These are phyloP conservation scores for Pezicula radicicola DNA, from an alignment of 2,329 filamentous ascomycete genomes.

Conservation along the genomic window DNA sequence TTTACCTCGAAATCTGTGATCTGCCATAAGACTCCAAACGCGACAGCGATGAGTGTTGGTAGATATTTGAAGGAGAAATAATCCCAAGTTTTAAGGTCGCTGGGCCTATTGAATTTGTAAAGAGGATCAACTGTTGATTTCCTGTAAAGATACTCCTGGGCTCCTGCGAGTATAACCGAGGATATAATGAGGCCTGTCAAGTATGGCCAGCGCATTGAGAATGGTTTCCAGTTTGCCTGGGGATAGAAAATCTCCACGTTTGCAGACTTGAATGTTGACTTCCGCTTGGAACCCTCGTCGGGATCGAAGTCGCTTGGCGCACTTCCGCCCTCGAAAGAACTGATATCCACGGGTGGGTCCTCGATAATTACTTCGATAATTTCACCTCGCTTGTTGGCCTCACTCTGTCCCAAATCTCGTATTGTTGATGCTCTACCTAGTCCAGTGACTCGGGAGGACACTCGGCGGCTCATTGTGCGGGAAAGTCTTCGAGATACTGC, in stretches of 20 bases:
- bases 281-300: conserved; percentile 11
- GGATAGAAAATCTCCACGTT: conserved; percentile 54
- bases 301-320: conserved; percentile 13
- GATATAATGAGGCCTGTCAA: conserved; percentile 50
- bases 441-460: conserved; percentile 17
- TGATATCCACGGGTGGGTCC: conserved; percentile 27
- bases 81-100: conserved; percentile 44
- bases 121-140: conserved; percentile 39
- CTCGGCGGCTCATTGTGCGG: conserved; percentile 6
- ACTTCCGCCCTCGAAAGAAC: conserved; percentile 19
- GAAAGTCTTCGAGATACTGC: conserved; percentile 13
- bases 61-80: conserved; percentile 64
- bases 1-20: conserved; percentile 64
- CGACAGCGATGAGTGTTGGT: conserved; percentile 58
- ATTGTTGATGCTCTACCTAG: conserved; percentile 37
- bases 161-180: conserved; percentile 48
- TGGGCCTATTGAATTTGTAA: conserved; percentile 43
- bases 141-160: conserved; percentile 54
- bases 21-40: conserved; percentile 64
- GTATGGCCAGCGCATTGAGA: conserved; percentile 63
- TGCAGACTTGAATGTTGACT: conserved; percentile 22
- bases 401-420: conserved; percentile 49
- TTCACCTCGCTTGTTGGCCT: conserved; percentile 57
- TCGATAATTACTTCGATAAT: conserved; percentile 58
- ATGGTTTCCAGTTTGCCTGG: conserved; percentile 64